Conservation (phyloP, 2,329 filamentous ascomycete species). For the Penicillium sp. region DNA sequence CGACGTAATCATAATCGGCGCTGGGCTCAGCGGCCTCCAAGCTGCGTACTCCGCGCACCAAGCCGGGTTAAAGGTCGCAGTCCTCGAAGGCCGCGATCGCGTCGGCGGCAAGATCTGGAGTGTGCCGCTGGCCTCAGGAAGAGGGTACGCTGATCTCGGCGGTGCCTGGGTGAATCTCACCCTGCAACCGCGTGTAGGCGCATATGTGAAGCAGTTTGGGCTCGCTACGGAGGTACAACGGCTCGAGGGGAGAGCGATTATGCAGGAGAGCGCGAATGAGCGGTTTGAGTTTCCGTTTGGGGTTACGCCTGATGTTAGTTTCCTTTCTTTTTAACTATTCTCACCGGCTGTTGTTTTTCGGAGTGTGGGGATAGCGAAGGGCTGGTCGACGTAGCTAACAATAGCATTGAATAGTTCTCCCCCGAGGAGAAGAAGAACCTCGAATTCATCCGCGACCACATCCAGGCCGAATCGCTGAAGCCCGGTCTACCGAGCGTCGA, state of each 20-base stretch:
- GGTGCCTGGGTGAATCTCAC: conserved; percentile 66
- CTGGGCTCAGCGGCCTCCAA: conserved; percentile 45
- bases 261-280: conserved; percentile 27
- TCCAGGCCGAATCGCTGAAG: conserved; percentile 40
- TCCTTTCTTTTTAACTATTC: too few species aligned
- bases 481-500: conserved; percentile 23
- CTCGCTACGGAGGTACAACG: conserved; percentile 56
- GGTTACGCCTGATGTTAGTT: conserved; percentile 35
- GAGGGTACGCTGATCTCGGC: conserved; percentile 54
- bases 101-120: conserved; percentile 49
- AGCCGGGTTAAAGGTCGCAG: conserved; percentile 38
- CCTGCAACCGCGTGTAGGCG: conserved; percentile 55
- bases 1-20: conserved; percentile 45
- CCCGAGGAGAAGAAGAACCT: conserved; percentile 40
- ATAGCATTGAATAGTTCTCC: conserved; percentile 29
- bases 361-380: too few species aligned
- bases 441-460: conserved; percentile 41
- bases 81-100: conserved; percentile 50
- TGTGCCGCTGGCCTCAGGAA: conserved; percentile 10
- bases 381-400: too few species aligned
- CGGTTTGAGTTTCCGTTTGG: conserved; percentile 38
- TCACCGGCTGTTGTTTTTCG: too few species aligned
- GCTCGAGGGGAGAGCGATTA: conserved; percentile 43
- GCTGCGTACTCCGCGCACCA: conserved; percentile 39
- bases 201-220: conserved; percentile 35